phyloP scores from a whole-genome alignment of 2,329 filamentous ascomycete genomes.

The Passalora sequoiae region DNA sequence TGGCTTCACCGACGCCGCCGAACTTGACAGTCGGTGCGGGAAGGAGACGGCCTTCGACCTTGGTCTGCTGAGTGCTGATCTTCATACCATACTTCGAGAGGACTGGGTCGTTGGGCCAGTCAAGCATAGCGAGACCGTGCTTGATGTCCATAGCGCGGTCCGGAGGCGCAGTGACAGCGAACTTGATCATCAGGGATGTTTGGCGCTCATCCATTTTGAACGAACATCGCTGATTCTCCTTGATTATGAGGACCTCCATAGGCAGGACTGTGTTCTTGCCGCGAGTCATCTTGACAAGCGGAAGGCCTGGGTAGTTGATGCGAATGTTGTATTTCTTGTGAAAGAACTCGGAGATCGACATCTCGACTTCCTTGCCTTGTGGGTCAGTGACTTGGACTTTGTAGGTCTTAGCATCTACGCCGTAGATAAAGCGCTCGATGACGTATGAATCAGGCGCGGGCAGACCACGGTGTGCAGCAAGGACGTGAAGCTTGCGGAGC shows the following conservation, averaged over 20 bases:
- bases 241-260: conserved; percentile 52
- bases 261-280: conserved; percentile 47
- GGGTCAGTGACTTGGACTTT: conserved; percentile 38
- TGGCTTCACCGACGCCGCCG: conserved; percentile 45
- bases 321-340: conserved; percentile 47
- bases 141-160: conserved; percentile 65
- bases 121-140: conserved; percentile 59
- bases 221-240: conserved; percentile 53
- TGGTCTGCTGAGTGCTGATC: conserved; percentile 60
- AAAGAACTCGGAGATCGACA: conserved; percentile 58
- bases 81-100: conserved; percentile 68
- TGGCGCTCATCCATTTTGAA: conserved; percentile 57
- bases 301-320: conserved; percentile 46
- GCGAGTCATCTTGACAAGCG: conserved; percentile 56
- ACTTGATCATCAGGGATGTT: conserved; percentile 85
- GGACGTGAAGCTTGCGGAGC: conserved; percentile 40
- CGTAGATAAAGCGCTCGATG: conserved; percentile 47
- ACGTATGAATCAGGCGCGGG: conserved; percentile 40
- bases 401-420: conserved; percentile 41
- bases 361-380: conserved; percentile 34
- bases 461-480: conserved; percentile 37
- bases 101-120: conserved; percentile 64
- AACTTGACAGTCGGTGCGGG: conserved; percentile 68
- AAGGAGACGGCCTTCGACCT: conserved; percentile 63
- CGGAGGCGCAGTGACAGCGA: conserved; percentile 72